Evolutionary conservation across 2,329 filamentous ascomycete species (phyloP).

Genomic region (Ophiostoma populinum): DNA sequence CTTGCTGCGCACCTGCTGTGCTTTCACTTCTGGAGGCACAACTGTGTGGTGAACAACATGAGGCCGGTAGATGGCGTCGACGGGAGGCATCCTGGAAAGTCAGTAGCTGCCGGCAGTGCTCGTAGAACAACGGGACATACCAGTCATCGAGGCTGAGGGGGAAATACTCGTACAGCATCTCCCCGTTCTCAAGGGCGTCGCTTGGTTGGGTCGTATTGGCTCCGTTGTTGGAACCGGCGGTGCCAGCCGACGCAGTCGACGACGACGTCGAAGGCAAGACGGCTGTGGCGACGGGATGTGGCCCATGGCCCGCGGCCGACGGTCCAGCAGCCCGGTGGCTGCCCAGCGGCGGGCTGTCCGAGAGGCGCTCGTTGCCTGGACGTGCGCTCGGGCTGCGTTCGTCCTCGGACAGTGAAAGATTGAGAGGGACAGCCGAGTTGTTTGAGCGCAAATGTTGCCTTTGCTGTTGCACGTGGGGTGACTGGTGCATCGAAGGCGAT

Average conservation of each 20-base stretch:
- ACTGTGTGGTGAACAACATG: slow-evolving; percentile 86
- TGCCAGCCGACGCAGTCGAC: slow-evolving; percentile 11
- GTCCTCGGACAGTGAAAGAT: slow-evolving; percentile 41
- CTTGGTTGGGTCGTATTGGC: slow-evolving; percentile 17
- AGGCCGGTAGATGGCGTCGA: slow-evolving; percentile 77
- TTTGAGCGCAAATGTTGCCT: slow-evolving; percentile 10
- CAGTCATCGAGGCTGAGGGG: slow-evolving; percentile 81
- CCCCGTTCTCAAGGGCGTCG: slow-evolving; percentile 52
- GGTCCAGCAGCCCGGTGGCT: background rate
- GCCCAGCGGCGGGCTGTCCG: slow-evolving; percentile 26
- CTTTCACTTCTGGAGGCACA: slow-evolving; percentile 51
- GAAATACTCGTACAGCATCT: slow-evolving; percentile 88
- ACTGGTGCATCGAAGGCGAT: slow-evolving; percentile 9
- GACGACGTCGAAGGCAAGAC: background rate
- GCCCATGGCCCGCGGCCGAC: background rate
- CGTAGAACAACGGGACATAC: too few species aligned
- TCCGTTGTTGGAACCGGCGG: background rate
- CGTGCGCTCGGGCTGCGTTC: slow-evolving; percentile 35
- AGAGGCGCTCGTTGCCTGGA: slow-evolving; percentile 24
- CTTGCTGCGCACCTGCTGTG: slow-evolving; percentile 46
- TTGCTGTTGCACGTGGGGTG: slow-evolving; percentile 10
- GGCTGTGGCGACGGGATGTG: background rate
- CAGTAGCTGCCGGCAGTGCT: too few species aligned
- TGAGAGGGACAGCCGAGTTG: slow-evolving; percentile 23
- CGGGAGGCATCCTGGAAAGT: slow-evolving; percentile 53